Conservation (phyloP, 2,329 filamentous ascomycete species). For the Leptodontidium sp. region DNA sequence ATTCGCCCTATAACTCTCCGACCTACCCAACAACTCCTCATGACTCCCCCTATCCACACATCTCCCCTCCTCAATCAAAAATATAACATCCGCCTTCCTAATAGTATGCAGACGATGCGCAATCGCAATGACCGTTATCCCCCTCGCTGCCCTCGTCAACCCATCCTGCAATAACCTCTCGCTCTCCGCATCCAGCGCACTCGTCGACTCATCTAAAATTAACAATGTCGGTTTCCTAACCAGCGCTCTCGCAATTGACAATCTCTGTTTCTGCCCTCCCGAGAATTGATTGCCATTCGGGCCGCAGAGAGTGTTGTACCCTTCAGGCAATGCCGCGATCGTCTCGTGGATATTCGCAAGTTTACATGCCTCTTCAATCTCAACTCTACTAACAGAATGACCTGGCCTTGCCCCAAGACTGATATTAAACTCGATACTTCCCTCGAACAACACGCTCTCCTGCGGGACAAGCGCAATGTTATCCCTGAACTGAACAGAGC, state of each 20-base stretch:
- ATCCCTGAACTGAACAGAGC: conserved; percentile 57
- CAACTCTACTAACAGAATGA: conserved; percentile 60
- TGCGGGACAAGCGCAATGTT: conserved; percentile 65
- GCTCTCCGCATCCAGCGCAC: conserved; percentile 76
- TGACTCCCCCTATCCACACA: conserved; percentile 62
- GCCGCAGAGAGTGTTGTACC: conserved; percentile 72
- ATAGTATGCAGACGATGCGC: conserved; percentile 66
- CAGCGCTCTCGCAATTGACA: conserved; percentile 80
- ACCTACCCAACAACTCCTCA: conserved; percentile 60
- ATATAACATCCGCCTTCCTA: conserved; percentile 64
- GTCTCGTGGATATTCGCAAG: conserved; percentile 74
- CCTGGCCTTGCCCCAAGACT: conserved; percentile 62
- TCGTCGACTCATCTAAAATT: conserved; percentile 84
- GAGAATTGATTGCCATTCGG: conserved; percentile 78
- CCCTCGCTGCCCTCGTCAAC: conserved; percentile 63
- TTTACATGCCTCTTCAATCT: conserved; percentile 72
- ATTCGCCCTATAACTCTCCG: conserved; percentile 58
- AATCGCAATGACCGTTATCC: conserved; percentile 65
- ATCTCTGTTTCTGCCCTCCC: conserved; percentile 79
- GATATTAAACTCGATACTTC: conserved; percentile 64
- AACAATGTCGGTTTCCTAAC: conserved; percentile 75
- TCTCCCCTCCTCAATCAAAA: conserved; percentile 62
- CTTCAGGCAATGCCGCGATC: conserved; percentile 67
- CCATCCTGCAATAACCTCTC: conserved; percentile 72
- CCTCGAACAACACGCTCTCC: conserved; percentile 65